These are phyloP conservation scores for Mimosa bimucronata DNA, from an alignment of 306 rosid genomes.

Conservation along the genomic window DNA sequence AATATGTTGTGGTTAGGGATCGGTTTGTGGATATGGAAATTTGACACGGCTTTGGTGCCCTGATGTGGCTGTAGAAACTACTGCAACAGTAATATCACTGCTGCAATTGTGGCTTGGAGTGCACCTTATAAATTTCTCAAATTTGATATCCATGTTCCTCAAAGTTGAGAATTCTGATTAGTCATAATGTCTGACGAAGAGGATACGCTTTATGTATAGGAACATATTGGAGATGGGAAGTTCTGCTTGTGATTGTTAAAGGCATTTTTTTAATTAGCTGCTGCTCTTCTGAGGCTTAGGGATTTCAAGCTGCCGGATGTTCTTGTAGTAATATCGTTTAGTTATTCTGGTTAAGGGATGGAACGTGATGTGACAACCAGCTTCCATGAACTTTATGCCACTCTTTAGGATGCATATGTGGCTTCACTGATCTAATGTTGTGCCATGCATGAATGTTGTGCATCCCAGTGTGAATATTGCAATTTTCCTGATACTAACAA, in stretches of 20 bases:
- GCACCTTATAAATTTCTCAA: background rate
- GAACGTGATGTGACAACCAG: background rate
- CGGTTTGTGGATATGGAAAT: background rate
- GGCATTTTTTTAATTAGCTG: background rate
- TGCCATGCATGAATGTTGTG: background rate
- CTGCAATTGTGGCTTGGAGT: background rate
- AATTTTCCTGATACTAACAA: background rate
- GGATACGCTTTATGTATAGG: background rate
- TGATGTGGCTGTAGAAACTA: background rate
- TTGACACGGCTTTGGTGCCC: background rate
- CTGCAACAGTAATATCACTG: background rate
- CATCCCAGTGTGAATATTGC: constrained; percentile 4
- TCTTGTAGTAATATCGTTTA: background rate
- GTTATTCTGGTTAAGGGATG: background rate
- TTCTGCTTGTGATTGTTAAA: background rate
- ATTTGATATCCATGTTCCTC: constrained; percentile 23
- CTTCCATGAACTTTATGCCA: background rate
- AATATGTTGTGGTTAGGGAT: background rate
- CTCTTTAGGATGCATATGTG: background rate
- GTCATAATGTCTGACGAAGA: background rate
- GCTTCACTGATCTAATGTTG: background rate
- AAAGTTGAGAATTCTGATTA: constrained; percentile 5
- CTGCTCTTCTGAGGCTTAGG: background rate
- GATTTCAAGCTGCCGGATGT: background rate
- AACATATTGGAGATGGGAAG: background rate